phyloP scores from a whole-genome alignment of 2,329 filamentous ascomycete species.

The Pestalotiopsis sp. region DNA sequence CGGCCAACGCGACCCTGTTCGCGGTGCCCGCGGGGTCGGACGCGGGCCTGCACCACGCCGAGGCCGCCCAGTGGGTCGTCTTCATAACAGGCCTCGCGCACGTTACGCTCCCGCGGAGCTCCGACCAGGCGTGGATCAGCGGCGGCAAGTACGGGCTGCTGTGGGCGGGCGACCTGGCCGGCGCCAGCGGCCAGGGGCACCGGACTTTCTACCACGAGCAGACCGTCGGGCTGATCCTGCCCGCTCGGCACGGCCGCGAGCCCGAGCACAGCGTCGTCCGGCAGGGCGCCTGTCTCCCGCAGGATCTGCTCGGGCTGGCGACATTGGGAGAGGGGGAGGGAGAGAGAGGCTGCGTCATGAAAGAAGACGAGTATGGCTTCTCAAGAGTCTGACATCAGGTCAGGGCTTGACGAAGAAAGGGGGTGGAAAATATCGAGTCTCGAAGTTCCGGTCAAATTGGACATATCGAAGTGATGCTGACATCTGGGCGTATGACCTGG shows the following conservation, averaged over 20 bases:
- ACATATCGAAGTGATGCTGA: too few relatives aligned
- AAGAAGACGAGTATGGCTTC: too few relatives aligned
- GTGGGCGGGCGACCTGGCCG: neutral
- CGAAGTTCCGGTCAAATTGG: too few relatives aligned
- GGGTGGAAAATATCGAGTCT: too few relatives aligned
- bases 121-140: slow-evolving; percentile 10
- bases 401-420: too few relatives aligned
- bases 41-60: neutral
- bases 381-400: too few relatives aligned
- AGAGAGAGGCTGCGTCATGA: neutral
- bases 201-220: slow-evolving; percentile 5
- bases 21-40: slow-evolving; percentile 2
- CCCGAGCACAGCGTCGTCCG: slow-evolving; percentile 5
- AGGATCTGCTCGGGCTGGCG: slow-evolving; percentile 8
- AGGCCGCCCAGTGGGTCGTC: slow-evolving; percentile 6
- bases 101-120: neutral
- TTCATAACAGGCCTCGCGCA: slow-evolving; percentile 3
- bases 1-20: neutral
- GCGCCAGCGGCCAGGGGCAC: neutral
- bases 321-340: neutral
- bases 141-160: slow-evolving; percentile 12
- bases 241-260: neutral
- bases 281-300: neutral
- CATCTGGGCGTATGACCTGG: too few relatives aligned
- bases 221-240: slow-evolving; percentile 1